Percentiles rank a stretch among this genome's conserved stretches.
These are phyloP conservation scores for Sugiyamaella lignohabitans DNA, from an alignment of 805 yeast genomes.

Conservation along the genomic window DNA sequence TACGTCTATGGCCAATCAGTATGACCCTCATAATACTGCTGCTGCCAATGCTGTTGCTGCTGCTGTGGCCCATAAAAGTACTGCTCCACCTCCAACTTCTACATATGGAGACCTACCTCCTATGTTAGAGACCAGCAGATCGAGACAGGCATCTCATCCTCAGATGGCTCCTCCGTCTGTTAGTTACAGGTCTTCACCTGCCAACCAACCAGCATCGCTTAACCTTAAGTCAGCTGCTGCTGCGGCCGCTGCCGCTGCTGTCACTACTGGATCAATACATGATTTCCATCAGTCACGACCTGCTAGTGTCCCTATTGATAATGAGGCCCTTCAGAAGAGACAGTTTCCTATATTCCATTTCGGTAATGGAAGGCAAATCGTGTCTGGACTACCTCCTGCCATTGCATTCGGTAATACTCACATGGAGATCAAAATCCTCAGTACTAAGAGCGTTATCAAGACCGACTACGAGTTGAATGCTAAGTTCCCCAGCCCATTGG, in stretches of 20 bases:
- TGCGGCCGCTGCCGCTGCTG: slow-evolving; percentile 3
- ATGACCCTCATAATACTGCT: slow-evolving; percentile 8
- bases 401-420: slow-evolving; percentile 32
- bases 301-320: slow-evolving; percentile 17
- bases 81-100: slow-evolving; percentile 11
- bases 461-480: slow-evolving; percentile 29
- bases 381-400: slow-evolving; percentile 40
- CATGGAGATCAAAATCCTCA: slow-evolving; percentile 22
- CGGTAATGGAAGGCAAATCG: slow-evolving; percentile 43
- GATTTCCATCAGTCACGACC: slow-evolving; percentile 1
- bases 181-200: neutral
- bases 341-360: slow-evolving; percentile 77
- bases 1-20: slow-evolving; percentile 5
- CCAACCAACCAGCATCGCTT: slow-evolving; percentile 14
- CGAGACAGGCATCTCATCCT: neutral
- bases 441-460: slow-evolving; percentile 15
- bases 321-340: slow-evolving; percentile 44
- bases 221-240: slow-evolving; percentile 9
- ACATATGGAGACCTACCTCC: slow-evolving; percentile 17
- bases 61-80: neutral
- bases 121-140: slow-evolving; percentile 3
- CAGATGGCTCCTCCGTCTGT: neutral
- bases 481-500: slow-evolving; percentile 64
- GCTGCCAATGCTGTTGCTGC: slow-evolving; percentile 2
- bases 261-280: neutral